These are phyloP conservation scores for Scalesia atractyloides DNA, from an alignment of 129 eudicot genomes.

Conservation along the genomic window DNA sequence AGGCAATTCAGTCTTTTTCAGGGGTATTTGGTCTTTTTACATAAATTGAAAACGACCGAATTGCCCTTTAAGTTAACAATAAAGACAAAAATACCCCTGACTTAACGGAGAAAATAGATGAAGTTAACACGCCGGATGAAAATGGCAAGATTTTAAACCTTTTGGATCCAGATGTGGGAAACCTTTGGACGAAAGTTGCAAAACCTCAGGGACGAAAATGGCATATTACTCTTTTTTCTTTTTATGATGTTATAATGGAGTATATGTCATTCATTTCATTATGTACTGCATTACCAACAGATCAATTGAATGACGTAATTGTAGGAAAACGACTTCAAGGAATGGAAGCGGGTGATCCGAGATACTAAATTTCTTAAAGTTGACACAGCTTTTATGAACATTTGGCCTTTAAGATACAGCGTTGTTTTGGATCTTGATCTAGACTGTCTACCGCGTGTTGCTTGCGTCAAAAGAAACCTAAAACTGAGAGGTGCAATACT, in stretches of 20 bases:
- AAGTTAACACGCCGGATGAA: too few species aligned
- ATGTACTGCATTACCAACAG: background rate
- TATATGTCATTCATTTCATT: background rate
- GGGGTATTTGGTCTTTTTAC: too few species aligned
- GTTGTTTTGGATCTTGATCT: conserved; percentile 75
- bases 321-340: conserved; percentile 85
- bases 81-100: too few species aligned
- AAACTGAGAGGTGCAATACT: conserved; percentile 62
- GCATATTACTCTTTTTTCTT: background rate
- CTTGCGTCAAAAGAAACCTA: conserved; percentile 53
- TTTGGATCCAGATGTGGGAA: too few species aligned
- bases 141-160: too few species aligned
- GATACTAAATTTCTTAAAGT: conserved; percentile 81
- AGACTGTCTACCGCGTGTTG: conserved; percentile 52
- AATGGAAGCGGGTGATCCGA: conserved; percentile 84
- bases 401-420: conserved; percentile 85
- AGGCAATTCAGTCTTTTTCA: too few species aligned
- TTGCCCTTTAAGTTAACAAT: too few species aligned
- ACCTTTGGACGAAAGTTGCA: too few species aligned
- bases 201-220: too few species aligned
- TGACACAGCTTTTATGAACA: conserved; percentile 72
- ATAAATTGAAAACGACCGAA: too few species aligned
- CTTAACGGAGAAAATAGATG: too few species aligned
- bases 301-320: conserved; percentile 34
- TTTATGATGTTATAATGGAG: background rate